Evolutionary conservation across 768 basidiomycete species (phyloP).

Genomic region (Lactarius sp.): DNA sequence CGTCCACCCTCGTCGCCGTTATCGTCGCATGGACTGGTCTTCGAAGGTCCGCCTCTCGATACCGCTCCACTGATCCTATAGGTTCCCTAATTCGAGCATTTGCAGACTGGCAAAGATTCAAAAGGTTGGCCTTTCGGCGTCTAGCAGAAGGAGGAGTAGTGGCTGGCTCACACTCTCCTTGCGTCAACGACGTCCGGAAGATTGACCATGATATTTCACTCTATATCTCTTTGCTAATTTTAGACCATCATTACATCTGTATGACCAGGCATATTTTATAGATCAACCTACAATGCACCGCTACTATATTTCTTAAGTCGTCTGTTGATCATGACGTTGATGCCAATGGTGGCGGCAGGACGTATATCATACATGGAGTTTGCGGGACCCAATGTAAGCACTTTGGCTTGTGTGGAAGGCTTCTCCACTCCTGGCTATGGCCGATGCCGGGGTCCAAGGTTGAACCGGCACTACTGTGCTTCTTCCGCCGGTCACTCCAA

Average conservation of each 20-base stretch:
- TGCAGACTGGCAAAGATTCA: conserved; percentile 39
- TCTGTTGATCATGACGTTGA: neutral
- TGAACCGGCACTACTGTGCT: neutral
- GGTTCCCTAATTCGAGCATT: neutral
- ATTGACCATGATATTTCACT: neutral
- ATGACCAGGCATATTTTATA: conserved; percentile 22
- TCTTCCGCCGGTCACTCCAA: conserved; percentile 1
- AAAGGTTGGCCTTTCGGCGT: conserved; percentile 20
- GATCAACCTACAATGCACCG: neutral
- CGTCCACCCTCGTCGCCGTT: conserved; percentile 53
- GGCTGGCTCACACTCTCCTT: conserved; percentile 15
- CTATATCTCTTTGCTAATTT: neutral
- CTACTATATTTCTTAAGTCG: neutral
- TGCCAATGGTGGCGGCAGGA: neutral
- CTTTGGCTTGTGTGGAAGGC: neutral
- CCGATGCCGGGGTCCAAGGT: neutral
- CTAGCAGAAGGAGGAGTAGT: conserved; percentile 4
- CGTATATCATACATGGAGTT: neutral
- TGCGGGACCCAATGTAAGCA: neutral
- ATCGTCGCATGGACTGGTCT: conserved; percentile 63
- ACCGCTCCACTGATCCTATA: conserved; percentile 22
- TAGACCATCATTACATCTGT: conserved; percentile 20
- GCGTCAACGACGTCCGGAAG: conserved; percentile 4
- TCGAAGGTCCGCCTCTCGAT: conserved; percentile 41
- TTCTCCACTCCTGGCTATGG: no score